Evolutionary conservation across 768 basidiomycete genomes (phyloP).

Genomic region (Amanita phalloides): DNA sequence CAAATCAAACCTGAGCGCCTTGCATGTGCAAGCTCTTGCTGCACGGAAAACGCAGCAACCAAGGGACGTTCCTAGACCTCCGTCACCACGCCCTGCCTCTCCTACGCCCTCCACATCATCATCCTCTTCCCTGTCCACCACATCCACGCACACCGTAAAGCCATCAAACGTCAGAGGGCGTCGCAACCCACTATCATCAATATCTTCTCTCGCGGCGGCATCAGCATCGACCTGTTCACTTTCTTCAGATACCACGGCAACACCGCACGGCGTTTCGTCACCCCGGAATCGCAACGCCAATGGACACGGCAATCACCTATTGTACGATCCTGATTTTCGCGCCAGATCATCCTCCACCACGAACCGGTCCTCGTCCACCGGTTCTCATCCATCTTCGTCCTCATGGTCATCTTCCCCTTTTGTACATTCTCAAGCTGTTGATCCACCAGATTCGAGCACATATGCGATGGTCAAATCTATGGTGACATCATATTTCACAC

Average conservation of each 20-base stretch:
- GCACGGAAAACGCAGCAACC: constrained; percentile 17
- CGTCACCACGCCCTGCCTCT: constrained; percentile 13
- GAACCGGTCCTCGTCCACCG: constrained; percentile 12
- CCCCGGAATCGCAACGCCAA: constrained; percentile 7
- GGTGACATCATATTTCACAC: constrained; percentile 36
- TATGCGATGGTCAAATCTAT: constrained; percentile 38
- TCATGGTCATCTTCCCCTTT: constrained; percentile 12
- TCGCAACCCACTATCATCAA: constrained; percentile 13
- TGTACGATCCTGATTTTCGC: neutral
- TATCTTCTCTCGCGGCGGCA: constrained; percentile 17
- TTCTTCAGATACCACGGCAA: constrained; percentile 29
- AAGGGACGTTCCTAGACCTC: constrained; percentile 5
- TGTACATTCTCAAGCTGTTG: constrained; percentile 12
- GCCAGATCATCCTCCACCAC: neutral
- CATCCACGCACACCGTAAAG: constrained; percentile 63
- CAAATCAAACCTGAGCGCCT: constrained; percentile 27
- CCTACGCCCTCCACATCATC: constrained; percentile 42
- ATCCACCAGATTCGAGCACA: constrained; percentile 17
- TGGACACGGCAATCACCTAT: neutral
- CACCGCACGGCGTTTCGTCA: constrained; percentile 14
- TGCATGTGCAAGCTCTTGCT: constrained; percentile 27
- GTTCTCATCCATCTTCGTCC: constrained; percentile 15
- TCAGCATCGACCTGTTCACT: constrained; percentile 25
- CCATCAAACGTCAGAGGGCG: constrained; percentile 33
- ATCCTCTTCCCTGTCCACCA: constrained; percentile 60